Evolutionary conservation across 163 green algal genomes (phyloP).

Genomic region (Chlamydomonas reinhardtii): DNA sequence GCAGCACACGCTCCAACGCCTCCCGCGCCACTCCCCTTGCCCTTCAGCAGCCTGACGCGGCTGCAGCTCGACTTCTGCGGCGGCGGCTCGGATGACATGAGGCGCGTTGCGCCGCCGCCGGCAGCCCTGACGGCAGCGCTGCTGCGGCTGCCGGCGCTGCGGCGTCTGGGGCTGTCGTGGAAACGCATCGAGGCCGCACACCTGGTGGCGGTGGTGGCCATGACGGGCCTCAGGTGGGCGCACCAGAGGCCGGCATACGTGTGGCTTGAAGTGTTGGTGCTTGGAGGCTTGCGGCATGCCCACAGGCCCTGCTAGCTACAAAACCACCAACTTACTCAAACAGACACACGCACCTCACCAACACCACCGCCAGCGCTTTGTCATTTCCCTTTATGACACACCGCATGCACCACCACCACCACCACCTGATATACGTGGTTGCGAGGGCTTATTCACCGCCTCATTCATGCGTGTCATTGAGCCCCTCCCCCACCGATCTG

Average conservation of each 20-base stretch:
- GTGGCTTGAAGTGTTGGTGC: too few relatives aligned
- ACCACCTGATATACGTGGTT: too few relatives aligned
- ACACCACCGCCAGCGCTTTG: too few relatives aligned
- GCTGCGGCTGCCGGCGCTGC: background rate
- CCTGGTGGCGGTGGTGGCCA: constrained; percentile 10
- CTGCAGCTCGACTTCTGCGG: constrained; percentile 8
- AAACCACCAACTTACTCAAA: too few relatives aligned
- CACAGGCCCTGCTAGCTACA: too few relatives aligned
- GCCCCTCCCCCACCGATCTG: too few relatives aligned
- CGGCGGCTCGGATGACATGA: background rate
- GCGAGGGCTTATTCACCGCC: too few relatives aligned
- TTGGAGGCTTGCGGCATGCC: too few relatives aligned
- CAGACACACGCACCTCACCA: too few relatives aligned
- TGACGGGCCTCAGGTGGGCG: constrained; percentile 18
- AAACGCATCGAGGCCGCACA: background rate
- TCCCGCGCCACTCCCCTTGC: background rate
- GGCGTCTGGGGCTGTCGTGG: constrained; percentile 16
- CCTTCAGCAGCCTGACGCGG: background rate
- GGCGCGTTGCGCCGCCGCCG: background rate
- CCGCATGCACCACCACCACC: background rate
- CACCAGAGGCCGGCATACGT: too few relatives aligned
- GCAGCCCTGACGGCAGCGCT: constrained; percentile 1
- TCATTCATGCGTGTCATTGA: too few relatives aligned
- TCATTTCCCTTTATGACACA: background rate
- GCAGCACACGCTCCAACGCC: too few relatives aligned